Evolutionary conservation across 352 stramenopile species (phyloP).

Genomic region (Ophiocytium majus): DNA sequence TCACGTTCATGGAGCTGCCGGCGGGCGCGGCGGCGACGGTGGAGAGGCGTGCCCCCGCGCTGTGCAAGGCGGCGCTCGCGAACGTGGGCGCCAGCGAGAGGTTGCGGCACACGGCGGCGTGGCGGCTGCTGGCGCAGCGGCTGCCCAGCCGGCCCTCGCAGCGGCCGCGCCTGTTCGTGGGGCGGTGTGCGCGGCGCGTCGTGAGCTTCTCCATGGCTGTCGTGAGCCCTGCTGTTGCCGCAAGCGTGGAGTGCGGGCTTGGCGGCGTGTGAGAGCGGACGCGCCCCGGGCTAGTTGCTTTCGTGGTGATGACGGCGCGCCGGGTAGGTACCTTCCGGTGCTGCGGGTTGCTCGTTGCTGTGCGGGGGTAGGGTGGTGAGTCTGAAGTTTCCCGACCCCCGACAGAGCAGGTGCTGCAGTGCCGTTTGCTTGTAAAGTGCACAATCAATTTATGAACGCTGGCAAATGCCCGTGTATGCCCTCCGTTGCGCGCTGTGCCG

Average conservation of each 20-base stretch:
- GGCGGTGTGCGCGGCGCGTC: background rate
- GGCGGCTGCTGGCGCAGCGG: background rate
- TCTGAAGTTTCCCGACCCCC: too few relatives aligned
- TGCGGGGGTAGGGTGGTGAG: too few relatives aligned
- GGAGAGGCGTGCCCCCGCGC: background rate
- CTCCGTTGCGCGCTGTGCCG: too few relatives aligned
- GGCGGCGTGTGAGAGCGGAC: too few relatives aligned
- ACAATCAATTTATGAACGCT: too few relatives aligned
- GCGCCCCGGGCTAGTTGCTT: too few relatives aligned
- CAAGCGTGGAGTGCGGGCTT: background rate
- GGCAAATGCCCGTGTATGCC: too few relatives aligned
- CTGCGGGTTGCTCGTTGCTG: too few relatives aligned
- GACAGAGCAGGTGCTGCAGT: too few relatives aligned
- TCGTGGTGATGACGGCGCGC: too few relatives aligned
- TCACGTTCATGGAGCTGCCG: background rate
- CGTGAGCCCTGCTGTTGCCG: background rate
- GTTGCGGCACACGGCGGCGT: background rate
- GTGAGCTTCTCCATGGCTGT: background rate
- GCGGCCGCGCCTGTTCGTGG: background rate
- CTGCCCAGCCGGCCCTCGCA: background rate
- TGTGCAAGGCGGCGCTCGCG: background rate
- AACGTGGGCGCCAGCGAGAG: background rate
- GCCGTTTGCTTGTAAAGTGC: too few relatives aligned
- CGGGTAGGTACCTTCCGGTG: too few relatives aligned
- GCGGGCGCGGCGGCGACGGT: background rate